A percentile compares a stretch with the other conserved stretches of the same genome.
Evolutionary conservation across 495 filamentous ascomycete species (phyloP).

Genomic region (Aspergillus coremiiformis): DNA sequence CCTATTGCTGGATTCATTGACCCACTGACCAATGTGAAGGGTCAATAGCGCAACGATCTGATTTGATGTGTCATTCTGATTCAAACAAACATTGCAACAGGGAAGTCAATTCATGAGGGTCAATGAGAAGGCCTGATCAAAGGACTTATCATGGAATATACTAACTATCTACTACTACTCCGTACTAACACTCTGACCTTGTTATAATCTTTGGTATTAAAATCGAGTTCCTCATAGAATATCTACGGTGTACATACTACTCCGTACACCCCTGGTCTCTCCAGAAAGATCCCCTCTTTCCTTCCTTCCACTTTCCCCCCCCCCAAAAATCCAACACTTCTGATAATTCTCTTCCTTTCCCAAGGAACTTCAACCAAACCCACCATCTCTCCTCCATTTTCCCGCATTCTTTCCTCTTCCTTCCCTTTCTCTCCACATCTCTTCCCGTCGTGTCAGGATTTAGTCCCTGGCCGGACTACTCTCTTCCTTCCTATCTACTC

Average conservation of each 20-base stretch:
- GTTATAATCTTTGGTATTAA: no score
- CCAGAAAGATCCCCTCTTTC: no score
- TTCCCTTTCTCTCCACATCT: slow-evolving; percentile 22
- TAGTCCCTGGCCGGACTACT: slow-evolving; percentile 2
- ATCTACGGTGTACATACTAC: no score
- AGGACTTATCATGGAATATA: neutral
- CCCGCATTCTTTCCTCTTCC: slow-evolving; percentile 17
- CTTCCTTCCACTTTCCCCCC: neutral
- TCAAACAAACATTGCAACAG: neutral
- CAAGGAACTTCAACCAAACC: no score
- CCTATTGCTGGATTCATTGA: slow-evolving; percentile 21
- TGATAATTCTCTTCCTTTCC: no score
- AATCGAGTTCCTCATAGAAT: no score
- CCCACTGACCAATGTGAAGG: slow-evolving; percentile 7
- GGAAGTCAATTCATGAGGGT: neutral
- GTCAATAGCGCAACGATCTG: slow-evolving; percentile 3
- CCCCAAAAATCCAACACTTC: neutral
- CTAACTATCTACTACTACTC: no score
- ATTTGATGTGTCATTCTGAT: slow-evolving; percentile 15
- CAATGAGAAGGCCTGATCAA: neutral
- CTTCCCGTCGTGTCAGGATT: slow-evolving; percentile 8
- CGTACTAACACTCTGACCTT: no score
- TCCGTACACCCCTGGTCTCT: no score
- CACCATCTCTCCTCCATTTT: neutral
- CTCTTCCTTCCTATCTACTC: slow-evolving; percentile 2